Evolutionary conservation across 2,329 filamentous ascomycete genomes (phyloP).

Genomic region (Sporothrix variecibatus): DNA sequence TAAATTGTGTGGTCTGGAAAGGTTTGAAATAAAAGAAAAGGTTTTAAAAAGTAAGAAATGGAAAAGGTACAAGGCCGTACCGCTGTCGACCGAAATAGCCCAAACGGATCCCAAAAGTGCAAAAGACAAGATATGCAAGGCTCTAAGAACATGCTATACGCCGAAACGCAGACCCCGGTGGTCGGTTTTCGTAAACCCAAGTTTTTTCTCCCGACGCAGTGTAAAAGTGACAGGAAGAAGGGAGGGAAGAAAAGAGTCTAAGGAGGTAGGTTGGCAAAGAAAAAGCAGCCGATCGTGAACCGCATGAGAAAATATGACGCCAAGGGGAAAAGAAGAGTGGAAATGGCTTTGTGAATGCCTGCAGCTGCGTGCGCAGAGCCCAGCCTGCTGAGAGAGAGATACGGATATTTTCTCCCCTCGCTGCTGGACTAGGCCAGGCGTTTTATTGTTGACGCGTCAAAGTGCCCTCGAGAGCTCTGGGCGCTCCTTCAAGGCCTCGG

Average conservation of each 20-base stretch:
- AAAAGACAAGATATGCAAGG: slow-evolving; percentile 12
- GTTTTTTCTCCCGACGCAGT: not conserved
- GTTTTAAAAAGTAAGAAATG: not conserved
- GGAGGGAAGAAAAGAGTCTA: not conserved
- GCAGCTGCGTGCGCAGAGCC: not conserved
- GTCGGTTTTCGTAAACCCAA: not conserved
- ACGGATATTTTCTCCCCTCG: not conserved
- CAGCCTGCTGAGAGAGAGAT: not conserved
- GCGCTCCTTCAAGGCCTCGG: slow-evolving; percentile 70
- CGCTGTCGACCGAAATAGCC: not conserved
- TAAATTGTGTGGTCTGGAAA: not conserved
- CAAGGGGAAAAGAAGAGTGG: not conserved
- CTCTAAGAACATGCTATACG: slow-evolving; percentile 14
- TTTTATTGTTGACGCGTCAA: slow-evolving; percentile 73
- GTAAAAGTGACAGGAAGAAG: not conserved
- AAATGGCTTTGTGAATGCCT: not conserved
- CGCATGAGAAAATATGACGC: not conserved
- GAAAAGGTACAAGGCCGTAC: not conserved
- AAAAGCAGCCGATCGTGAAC: not conserved
- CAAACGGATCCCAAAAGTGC: not conserved
- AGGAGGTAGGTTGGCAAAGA: not conserved
- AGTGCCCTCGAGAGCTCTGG: slow-evolving; percentile 89
- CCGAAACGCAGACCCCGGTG: not conserved
- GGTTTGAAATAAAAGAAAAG: not conserved
- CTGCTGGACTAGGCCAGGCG: not conserved